These are phyloP conservation scores for Nicotiana benthamiana DNA, from an alignment of 257 asterid genomes.

Conservation along the genomic window DNA sequence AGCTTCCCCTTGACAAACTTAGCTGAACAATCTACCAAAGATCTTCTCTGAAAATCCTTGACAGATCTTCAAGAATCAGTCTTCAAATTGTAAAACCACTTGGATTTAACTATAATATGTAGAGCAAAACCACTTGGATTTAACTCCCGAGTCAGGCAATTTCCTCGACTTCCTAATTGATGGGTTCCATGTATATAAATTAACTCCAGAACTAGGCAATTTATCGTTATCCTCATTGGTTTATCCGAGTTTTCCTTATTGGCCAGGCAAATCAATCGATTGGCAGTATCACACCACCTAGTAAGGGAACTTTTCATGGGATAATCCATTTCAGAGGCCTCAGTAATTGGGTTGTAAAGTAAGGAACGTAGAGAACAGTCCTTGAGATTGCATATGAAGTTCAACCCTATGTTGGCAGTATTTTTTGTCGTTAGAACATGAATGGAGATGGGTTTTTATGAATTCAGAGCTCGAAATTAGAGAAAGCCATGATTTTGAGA, in stretches of 20 bases:
- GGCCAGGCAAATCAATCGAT: slow-evolving; percentile 37
- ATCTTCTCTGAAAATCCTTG: slow-evolving; percentile 23
- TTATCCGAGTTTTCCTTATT: neutral
- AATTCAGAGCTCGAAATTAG: neutral
- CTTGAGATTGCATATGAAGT: neutral
- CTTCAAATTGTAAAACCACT: slow-evolving; percentile 21
- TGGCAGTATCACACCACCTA: slow-evolving; percentile 24
- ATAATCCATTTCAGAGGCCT: neutral
- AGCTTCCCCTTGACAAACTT: slow-evolving; percentile 10
- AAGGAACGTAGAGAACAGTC: neutral
- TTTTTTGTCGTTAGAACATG: neutral
- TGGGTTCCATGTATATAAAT: neutral
- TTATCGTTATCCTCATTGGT: slow-evolving; percentile 15
- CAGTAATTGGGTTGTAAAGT: neutral
- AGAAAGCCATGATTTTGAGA: neutral
- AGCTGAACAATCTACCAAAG: slow-evolving; percentile 12
- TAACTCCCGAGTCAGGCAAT: slow-evolving; percentile 14
- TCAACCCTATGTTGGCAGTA: slow-evolving; percentile 5
- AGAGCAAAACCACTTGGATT: neutral
- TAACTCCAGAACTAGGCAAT: slow-evolving; percentile 14
- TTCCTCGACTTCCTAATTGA: slow-evolving; percentile 18
- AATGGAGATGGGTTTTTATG: slow-evolving; percentile 24
- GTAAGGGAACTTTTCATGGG: neutral
- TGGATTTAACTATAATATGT: neutral
- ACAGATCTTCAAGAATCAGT: slow-evolving; percentile 38